Evolutionary conservation across 768 basidiomycete species (phyloP).

Genomic region (Phylloporus sp.): DNA sequence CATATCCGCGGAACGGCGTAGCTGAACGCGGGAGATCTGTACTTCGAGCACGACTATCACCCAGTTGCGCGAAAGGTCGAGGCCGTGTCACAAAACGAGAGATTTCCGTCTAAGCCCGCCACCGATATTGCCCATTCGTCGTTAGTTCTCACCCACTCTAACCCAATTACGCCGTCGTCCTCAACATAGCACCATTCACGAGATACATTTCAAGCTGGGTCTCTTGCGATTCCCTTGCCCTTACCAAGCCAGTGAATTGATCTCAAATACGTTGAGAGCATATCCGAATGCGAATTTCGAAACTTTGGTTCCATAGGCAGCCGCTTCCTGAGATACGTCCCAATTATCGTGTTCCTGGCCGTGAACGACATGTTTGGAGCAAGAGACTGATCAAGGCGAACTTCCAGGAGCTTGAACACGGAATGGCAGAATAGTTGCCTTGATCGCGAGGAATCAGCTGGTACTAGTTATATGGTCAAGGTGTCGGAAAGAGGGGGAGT

Average conservation of each 20-base stretch:
- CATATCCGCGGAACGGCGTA: too few species aligned
- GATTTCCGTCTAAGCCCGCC: not conserved
- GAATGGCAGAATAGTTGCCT: not conserved
- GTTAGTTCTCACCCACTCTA: slow-evolving; percentile 30
- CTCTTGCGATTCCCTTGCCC: slow-evolving; percentile 17
- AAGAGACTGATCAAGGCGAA: slow-evolving; percentile 4
- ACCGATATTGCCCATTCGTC: slow-evolving; percentile 31
- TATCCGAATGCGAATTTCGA: slow-evolving; percentile 18
- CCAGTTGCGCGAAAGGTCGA: too few species aligned
- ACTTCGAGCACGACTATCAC: too few species aligned
- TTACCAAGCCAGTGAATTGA: slow-evolving; percentile 20
- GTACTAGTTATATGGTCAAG: not conserved
- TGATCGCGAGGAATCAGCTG: not conserved
- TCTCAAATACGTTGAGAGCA: slow-evolving; percentile 19
- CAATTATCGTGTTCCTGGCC: too few species aligned
- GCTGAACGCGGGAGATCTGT: too few species aligned
- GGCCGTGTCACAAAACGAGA: too few species aligned
- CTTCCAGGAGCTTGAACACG: not conserved
- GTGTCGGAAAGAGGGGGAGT: slow-evolving; percentile 6
- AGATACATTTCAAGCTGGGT: too few species aligned
- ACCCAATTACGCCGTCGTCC: slow-evolving; percentile 29
- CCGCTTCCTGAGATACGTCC: too few species aligned
- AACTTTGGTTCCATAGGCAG: slow-evolving; percentile 23
- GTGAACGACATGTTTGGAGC: too few species aligned
- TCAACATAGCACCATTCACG: too few species aligned